Evolutionary conservation across 1,284 basidiomycete species (phyloP).

Genomic region (Boletus calvinii): DNA sequence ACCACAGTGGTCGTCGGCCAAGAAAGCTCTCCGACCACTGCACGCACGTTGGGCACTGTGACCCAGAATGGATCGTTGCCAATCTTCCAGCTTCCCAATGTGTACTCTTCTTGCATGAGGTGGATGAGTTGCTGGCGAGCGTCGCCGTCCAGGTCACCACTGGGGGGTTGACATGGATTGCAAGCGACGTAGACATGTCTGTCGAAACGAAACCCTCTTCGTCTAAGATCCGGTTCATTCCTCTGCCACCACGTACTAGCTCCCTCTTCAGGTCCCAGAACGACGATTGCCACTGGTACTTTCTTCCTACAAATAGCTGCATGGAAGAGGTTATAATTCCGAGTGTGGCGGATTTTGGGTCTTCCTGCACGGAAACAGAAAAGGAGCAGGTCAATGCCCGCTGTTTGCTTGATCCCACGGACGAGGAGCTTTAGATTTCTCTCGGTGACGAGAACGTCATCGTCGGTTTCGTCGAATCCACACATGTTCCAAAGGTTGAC

Average conservation of each 20-base stretch:
- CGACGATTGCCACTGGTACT: constrained; percentile 18
- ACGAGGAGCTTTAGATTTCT: constrained; percentile 19
- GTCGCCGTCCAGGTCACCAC: neutral
- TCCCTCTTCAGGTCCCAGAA: constrained; percentile 21
- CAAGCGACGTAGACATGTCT: constrained; percentile 21
- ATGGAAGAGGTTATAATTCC: constrained; percentile 25
- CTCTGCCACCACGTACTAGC: constrained; percentile 19
- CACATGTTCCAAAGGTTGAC: constrained; percentile 23
- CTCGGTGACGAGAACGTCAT: constrained; percentile 16
- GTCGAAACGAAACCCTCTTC: constrained; percentile 24
- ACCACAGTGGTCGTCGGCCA: constrained; percentile 27
- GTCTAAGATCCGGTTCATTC: constrained; percentile 15
- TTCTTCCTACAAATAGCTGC: constrained; percentile 27
- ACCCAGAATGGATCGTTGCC: constrained; percentile 13
- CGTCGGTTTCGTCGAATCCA: constrained; percentile 16
- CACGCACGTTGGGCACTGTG: constrained; percentile 21
- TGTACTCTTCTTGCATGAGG: constrained; percentile 17
- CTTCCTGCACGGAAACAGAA: constrained; percentile 31
- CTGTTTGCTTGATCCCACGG: constrained; percentile 22
- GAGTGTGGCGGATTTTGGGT: constrained; percentile 14
- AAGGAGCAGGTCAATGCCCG: constrained; percentile 28
- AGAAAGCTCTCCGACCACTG: constrained; percentile 20
- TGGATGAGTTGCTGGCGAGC: constrained; percentile 2
- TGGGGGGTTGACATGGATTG: constrained; percentile 3
- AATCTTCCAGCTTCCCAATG: constrained; percentile 19